Percentiles rank a stretch among this genome's conserved stretches.
phyloP scores from a whole-genome alignment of 208 protist species.

The Angomonas desouzai region DNA sequence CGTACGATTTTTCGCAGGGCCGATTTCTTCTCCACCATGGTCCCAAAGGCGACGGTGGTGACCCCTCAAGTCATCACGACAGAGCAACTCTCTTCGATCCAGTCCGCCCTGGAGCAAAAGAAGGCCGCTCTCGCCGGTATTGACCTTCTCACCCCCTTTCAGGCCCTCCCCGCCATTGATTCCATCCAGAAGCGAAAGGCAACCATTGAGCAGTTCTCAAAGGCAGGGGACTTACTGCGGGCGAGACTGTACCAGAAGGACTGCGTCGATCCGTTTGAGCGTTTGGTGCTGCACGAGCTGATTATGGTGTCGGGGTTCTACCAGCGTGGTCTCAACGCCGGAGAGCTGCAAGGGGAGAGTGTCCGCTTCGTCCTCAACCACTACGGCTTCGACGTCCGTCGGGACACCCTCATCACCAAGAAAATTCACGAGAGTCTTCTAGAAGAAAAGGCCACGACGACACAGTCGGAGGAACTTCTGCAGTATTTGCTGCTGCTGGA shows the following conservation, averaged over 20 bases:
- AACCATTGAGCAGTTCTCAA: constrained; percentile 30
- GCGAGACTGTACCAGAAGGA: constrained; percentile 59
- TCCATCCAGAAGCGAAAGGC: constrained; percentile 35
- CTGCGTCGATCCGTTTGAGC: constrained; percentile 47
- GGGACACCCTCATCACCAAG: constrained; percentile 71
- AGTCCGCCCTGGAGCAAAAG: constrained; percentile 43
- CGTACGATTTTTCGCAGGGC: constrained; percentile 40
- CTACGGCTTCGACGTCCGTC: constrained; percentile 89
- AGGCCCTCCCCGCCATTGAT: constrained; percentile 29
- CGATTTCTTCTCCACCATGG: constrained; percentile 77
- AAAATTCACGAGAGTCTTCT: constrained; percentile 60
- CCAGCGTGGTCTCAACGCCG: constrained; percentile 48
- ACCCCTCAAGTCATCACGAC: constrained; percentile 33
- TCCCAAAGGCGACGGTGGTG: constrained; percentile 47
- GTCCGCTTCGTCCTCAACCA: constrained; percentile 84
- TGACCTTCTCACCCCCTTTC: constrained; percentile 31
- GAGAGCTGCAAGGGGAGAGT: constrained; percentile 63
- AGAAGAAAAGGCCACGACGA: constrained; percentile 38
- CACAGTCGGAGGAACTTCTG: constrained; percentile 76
- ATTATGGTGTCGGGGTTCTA: constrained; percentile 90
- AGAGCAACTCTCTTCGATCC: constrained; percentile 35
- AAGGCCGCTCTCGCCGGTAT: constrained; percentile 33
- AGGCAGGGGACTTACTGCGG: constrained; percentile 48
- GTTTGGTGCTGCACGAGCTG: constrained; percentile 81
- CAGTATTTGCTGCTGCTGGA: constrained; percentile 75